Percentiles rank a stretch among this genome's conserved stretches.
phyloP scores from a whole-genome alignment of 1,284 basidiomycete species.

The Uromyces viciae-fabae region DNA sequence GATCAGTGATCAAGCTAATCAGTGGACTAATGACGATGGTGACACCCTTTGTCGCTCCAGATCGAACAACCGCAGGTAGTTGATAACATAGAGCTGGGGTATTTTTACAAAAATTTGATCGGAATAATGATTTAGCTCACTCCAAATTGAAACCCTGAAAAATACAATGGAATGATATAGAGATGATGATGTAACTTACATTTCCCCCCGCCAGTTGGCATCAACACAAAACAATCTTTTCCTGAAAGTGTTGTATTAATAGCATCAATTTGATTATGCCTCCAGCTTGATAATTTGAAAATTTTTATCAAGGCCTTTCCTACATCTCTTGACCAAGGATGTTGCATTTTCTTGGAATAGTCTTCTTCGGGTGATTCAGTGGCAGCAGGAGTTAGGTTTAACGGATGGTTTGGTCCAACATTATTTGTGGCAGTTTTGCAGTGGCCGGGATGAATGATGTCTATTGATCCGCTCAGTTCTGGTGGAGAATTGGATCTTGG shows the following conservation, averaged over 20 bases:
- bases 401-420: no score
- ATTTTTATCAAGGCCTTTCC: slow-evolving; percentile 63
- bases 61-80: slow-evolving; percentile 76
- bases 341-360: slow-evolving; percentile 49
- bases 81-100: slow-evolving; percentile 61
- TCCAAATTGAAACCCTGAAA: background rate
- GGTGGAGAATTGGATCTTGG: background rate
- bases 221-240: slow-evolving; percentile 85
- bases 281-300: slow-evolving; percentile 70
- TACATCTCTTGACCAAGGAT: slow-evolving; percentile 63
- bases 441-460: background rate
- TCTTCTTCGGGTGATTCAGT: slow-evolving; percentile 24
- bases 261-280: slow-evolving; percentile 79
- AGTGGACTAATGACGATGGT: slow-evolving; percentile 89
- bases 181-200: slow-evolving; percentile 44
- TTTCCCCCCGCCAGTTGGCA: slow-evolving; percentile 97
- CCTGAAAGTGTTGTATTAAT: slow-evolving; percentile 76
- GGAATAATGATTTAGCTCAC: background rate
- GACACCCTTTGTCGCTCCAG: slow-evolving; percentile 69
- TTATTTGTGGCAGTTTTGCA: background rate
- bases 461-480: slow-evolving; percentile 8
- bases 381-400: no score
- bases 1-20: slow-evolving; percentile 84
- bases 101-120: no score
- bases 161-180: background rate